Percentiles rank a stretch among this genome's conserved stretches.
These are phyloP conservation scores for Conidiobolus incongruus DNA, from an alignment of 371 early-diverging fungal species.

Conservation along the genomic window DNA sequence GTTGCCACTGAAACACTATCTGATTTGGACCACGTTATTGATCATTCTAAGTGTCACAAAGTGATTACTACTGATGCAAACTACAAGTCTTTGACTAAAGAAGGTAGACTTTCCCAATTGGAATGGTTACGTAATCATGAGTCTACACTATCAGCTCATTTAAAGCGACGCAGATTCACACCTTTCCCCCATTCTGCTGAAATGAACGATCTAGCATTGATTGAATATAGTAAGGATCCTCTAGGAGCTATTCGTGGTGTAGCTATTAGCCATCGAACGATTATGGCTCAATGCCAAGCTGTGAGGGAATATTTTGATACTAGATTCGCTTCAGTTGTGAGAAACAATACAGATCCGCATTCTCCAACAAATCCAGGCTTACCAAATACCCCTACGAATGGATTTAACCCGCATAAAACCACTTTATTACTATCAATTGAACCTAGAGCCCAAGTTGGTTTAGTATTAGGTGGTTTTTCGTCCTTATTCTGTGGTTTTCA, in stretches of 20 bases:
- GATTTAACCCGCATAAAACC: slow-evolving; percentile 6
- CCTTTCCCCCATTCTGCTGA: slow-evolving; percentile 17
- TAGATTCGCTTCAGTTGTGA: slow-evolving; percentile 8
- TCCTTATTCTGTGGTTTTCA: slow-evolving; percentile 47
- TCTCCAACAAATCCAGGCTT: neutral
- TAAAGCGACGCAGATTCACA: slow-evolving; percentile 19
- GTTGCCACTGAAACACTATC: slow-evolving; percentile 53
- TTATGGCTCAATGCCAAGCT: slow-evolving; percentile 41
- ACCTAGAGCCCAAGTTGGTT: slow-evolving; percentile 62
- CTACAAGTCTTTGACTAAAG: slow-evolving; percentile 34
- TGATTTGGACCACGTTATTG: slow-evolving; percentile 49
- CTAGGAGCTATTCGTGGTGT: slow-evolving; percentile 71
- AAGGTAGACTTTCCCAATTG: slow-evolving; percentile 34
- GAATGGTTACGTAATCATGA: slow-evolving; percentile 62
- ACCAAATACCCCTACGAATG: slow-evolving; percentile 2
- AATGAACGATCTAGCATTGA: slow-evolving; percentile 47
- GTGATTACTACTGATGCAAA: slow-evolving; percentile 66
- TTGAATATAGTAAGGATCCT: slow-evolving; percentile 62
- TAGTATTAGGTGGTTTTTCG: slow-evolving; percentile 36
- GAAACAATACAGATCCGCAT: slow-evolving; percentile 4
- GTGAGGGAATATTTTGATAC: slow-evolving; percentile 12
- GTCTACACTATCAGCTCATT: slow-evolving; percentile 29
- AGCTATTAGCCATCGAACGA: slow-evolving; percentile 45
- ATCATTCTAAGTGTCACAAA: slow-evolving; percentile 29
- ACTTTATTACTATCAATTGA: slow-evolving; percentile 38